Evolutionary conservation across 2,329 filamentous ascomycete genomes (phyloP), one percentile per base, ranked within the genome.

Genomic region (Plenodomus lindquistii): DNA sequence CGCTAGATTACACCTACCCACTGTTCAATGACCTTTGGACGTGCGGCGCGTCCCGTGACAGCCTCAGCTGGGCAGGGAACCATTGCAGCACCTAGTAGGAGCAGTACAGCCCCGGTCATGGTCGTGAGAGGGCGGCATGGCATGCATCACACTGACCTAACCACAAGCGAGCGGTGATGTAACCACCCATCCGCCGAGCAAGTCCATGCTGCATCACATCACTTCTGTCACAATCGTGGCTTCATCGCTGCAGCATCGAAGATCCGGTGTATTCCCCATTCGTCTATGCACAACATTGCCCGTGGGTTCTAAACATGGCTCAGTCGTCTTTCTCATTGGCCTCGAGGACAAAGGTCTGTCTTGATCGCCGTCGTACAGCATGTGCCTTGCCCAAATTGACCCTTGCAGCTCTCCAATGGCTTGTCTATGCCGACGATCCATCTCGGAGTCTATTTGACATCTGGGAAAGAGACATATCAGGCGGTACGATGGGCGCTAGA

Each of bases 361-460:
- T 42, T 41, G 40, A 22, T 37, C 6, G 37, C 38, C n/a, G 47
- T 43, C 42, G 29, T 45, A 45, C 43, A 42, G 38, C 15, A 42
- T 36, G 35, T 45, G 31, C 46, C 31, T 35, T 36, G 6, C n/a
- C n/a, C n/a, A n/a, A n/a, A 55, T 51, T 66, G 58, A 70, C 62
- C 39, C 43, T 48, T 53, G 51, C 55, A 67, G 69, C 66, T 71
- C 49, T 72, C 82, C 60, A 88, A 88, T 76, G 84, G 85, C 64
- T 73, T 81, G 46, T 76, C 77, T 13, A 89, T 90, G 72, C 88
- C 88, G 13, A 82, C 81, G 60, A 84, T 91, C 57, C 87, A 91
- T 57, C 80, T 91, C 1, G 88, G 88, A 4, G 82, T 91, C 10
- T 91, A 91, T 73, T 78, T 87, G 74, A 88, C 87, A 70, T 82